phyloP scores from a whole-genome alignment of 768 basidiomycete species.

The Austroboletus eburneus region DNA sequence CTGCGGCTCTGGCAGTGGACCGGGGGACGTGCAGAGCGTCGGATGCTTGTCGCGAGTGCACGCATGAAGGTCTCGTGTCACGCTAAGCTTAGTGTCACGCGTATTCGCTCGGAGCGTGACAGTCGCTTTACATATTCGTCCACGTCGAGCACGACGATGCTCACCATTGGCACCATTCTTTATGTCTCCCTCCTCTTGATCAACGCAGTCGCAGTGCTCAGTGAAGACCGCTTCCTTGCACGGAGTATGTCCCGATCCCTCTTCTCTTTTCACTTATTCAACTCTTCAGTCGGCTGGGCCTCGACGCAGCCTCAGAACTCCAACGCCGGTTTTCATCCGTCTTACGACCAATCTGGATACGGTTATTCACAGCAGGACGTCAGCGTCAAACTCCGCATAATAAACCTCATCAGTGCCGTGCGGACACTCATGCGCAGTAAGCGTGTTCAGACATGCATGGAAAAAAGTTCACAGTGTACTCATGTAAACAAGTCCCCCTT shows the following conservation, averaged over 20 bases:
- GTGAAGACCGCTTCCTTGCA: conserved; percentile 94
- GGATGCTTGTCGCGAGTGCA: conserved; percentile 20
- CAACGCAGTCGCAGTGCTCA: conserved; percentile 93
- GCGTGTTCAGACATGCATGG: conserved; percentile 34
- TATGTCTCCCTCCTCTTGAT: conserved; percentile 85
- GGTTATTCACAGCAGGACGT: conserved; percentile 53
- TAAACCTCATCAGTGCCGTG: conserved; percentile 93
- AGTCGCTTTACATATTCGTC: not conserved
- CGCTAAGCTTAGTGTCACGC: conserved; percentile 12
- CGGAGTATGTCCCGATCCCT: conserved; percentile 56
- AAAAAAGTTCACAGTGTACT: conserved; percentile 11
- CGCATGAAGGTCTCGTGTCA: conserved; percentile 22
- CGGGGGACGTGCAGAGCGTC: conserved; percentile 26
- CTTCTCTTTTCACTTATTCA: conserved; percentile 12
- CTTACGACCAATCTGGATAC: conserved; percentile 64
- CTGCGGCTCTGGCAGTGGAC: conserved; percentile 39
- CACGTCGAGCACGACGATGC: conserved; percentile 36
- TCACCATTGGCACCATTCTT: conserved; percentile 67
- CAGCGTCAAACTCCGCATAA: conserved; percentile 77
- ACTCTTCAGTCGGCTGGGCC: conserved; percentile 79
- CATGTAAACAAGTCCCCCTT: conserved; percentile 69
- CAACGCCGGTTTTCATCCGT: conserved; percentile 57
- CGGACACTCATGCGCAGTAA: conserved; percentile 96
- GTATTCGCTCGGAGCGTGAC: not conserved
- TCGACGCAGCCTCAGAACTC: conserved; percentile 56